Percentiles rank a stretch among this genome's conserved stretches.
Conservation (phyloP, 2,329 filamentous ascomycete species). For the Colletotrichum spinosum region DNA sequence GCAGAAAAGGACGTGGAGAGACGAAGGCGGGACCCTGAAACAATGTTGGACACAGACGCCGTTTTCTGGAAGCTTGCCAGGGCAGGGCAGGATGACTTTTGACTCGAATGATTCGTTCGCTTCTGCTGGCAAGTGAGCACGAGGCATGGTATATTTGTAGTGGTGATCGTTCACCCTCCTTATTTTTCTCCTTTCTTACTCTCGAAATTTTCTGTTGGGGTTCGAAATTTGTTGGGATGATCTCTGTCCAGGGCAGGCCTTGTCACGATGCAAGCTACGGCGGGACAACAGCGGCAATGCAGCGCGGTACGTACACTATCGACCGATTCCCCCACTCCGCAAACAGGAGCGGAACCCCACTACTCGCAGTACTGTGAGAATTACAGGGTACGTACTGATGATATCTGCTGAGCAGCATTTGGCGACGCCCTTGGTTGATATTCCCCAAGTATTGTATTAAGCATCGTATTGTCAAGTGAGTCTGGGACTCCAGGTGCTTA, state of each 20-base stretch:
- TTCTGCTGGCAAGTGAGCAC: constrained; percentile 3
- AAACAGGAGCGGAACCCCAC: no score
- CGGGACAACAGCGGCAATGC: not conserved
- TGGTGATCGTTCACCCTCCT: constrained; percentile 12
- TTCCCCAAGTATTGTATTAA: no score
- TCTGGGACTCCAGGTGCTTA: no score
- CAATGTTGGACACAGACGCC: constrained; percentile 28
- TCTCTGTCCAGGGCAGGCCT: constrained; percentile 33
- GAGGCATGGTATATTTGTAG: not conserved
- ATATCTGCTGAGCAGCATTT: no score
- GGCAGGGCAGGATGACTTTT: constrained; percentile 29
- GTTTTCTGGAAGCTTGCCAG: constrained; percentile 33
- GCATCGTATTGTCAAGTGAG: no score
- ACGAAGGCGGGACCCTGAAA: constrained; percentile 27
- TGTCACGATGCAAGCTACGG: constrained; percentile 18
- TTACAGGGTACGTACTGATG: no score
- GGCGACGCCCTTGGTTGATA: no score
- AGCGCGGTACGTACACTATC: constrained; percentile 20
- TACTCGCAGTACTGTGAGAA: no score
- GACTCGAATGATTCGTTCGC: constrained; percentile 8
- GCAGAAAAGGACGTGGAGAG: not conserved
- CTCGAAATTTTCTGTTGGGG: constrained; percentile 37
- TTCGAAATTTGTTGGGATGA: constrained; percentile 33
- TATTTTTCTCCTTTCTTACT: not conserved
- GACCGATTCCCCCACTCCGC: constrained; percentile 14